These are phyloP conservation scores for Mycena indigotica DNA, from an alignment of 768 basidiomycete genomes.

Conservation along the genomic window DNA sequence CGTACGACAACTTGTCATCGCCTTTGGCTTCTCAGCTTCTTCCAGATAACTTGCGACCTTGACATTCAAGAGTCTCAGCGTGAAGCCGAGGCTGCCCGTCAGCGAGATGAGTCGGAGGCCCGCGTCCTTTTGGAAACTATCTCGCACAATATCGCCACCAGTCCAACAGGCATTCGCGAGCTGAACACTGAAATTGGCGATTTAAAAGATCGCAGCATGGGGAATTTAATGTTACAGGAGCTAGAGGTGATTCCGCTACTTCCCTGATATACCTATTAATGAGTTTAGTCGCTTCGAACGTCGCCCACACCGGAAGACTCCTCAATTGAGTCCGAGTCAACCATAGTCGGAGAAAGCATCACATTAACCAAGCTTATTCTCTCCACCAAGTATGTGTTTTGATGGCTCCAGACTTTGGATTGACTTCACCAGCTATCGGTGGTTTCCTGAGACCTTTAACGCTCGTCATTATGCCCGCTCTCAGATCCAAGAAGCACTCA, in stretches of 20 bases:
- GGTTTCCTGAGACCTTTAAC: background rate
- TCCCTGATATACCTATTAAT: too few relatives aligned
- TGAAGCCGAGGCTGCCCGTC: background rate
- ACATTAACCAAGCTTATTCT: background rate
- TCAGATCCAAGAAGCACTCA: background rate
- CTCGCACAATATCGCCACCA: background rate
- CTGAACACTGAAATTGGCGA: background rate
- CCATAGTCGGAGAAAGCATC: background rate
- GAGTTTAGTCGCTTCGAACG: background rate
- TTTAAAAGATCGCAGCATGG: background rate
- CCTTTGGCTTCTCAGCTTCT: background rate
- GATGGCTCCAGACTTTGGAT: background rate
- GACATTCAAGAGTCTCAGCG: background rate
- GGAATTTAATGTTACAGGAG: background rate
- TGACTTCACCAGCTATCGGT: background rate
- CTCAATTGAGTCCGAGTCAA: background rate
- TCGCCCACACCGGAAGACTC: background rate
- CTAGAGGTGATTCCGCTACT: too few relatives aligned
- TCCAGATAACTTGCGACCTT: background rate
- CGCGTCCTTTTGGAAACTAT: background rate
- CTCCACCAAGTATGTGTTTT: background rate
- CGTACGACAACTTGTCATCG: background rate
- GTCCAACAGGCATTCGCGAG: background rate
- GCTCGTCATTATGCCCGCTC: background rate
- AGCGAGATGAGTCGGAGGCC: background rate